Base-by-base conservation (phyloP, 441 rosid species). In the Lepidium campestre region DNA sequence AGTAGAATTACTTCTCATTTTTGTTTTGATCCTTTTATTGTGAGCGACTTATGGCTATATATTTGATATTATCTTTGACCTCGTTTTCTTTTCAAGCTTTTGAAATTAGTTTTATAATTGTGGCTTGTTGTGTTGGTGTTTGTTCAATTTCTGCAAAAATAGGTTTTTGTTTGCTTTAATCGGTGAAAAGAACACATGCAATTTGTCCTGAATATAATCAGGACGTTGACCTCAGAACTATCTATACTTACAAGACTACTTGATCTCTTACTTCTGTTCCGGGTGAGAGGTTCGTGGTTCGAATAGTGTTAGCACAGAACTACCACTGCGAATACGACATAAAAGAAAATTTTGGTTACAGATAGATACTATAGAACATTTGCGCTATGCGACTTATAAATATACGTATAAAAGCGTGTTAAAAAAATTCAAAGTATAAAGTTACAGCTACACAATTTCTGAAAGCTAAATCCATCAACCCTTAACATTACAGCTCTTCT, bases 1-100 rank as follows among this genome's bases (percentile, higher is more conserved):
- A 42, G 62, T 61, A 7, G 49, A 45, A 35, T 54, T 56, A 11
- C 39, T 47, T 62, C 19, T 23, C 68, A 61, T 52, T 70, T 70
- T 70, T 70, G 62, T 53, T 36, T 62, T 54, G n/a, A 35, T 35
- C 20, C 19, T 22, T 50, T 42, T 35, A 6, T 42, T 70, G 10
- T 50, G 23, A 53, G 18, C 18, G 7, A 70, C 68, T 35, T 53
- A 35, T 61, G 62, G 54, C 68, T 20, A 19, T 32, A 61, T 61
- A 53, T 70, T 60, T 61, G 10, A 70, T 50, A 41, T 52, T 3
- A 52, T 40, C 67, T 31, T 52, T 59, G 35, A 68, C 23, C 29
- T 68, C 27, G 2, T 44, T 42, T 55, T 4, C 9, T 18, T 29
- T 14, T 27, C 31, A 58, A 41, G 44, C 10, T 29, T 29, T 29